A percentile compares a stretch with the other conserved stretches of the same genome.
Evolutionary conservation across 2,329 filamentous ascomycete species (phyloP).

Genomic region (Exophiala spinifera): DNA sequence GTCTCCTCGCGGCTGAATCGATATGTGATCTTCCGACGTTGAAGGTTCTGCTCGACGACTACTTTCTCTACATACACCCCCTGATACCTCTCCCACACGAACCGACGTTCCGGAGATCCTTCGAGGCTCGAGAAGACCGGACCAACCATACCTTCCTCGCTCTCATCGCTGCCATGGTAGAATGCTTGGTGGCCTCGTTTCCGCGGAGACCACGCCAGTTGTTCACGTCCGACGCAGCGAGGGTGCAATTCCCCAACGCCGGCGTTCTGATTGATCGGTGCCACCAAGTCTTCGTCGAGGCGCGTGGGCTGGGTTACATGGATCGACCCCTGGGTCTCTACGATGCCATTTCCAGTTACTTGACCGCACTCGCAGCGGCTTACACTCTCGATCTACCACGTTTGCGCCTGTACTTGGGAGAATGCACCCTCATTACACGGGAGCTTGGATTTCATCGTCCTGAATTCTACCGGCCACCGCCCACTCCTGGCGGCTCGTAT

Average conservation of each 20-base stretch:
- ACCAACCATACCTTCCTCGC: conserved; percentile 43
- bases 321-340: conserved; percentile 43
- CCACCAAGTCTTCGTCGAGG: conserved; percentile 43
- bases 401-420: conserved; percentile 43
- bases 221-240: conserved; percentile 39
- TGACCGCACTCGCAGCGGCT: conserved; percentile 40
- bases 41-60: conserved; percentile 44
- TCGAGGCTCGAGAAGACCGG: conserved; percentile 43
- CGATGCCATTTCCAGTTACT: conserved; percentile 46
- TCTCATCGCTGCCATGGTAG: conserved; percentile 46
- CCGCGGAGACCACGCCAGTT: conserved; percentile 43
- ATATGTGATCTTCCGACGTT: conserved; percentile 44
- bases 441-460: conserved; percentile 39
- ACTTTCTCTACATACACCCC: conserved; percentile 49
- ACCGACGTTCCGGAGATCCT: conserved; percentile 44
- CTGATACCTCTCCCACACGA: conserved; percentile 47
- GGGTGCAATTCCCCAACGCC: conserved; percentile 41
- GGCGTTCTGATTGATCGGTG: conserved; percentile 43
- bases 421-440: conserved; percentile 43
- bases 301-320: conserved; percentile 44
- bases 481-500: conserved; percentile 29
- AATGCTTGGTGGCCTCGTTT: conserved; percentile 44
- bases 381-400: conserved; percentile 41
- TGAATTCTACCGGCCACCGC: conserved; percentile 22
- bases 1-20: conserved; percentile 48